Conservation (phyloP, 2,329 filamentous ascomycete genomes). For the Colletotrichum salicis region DNA sequence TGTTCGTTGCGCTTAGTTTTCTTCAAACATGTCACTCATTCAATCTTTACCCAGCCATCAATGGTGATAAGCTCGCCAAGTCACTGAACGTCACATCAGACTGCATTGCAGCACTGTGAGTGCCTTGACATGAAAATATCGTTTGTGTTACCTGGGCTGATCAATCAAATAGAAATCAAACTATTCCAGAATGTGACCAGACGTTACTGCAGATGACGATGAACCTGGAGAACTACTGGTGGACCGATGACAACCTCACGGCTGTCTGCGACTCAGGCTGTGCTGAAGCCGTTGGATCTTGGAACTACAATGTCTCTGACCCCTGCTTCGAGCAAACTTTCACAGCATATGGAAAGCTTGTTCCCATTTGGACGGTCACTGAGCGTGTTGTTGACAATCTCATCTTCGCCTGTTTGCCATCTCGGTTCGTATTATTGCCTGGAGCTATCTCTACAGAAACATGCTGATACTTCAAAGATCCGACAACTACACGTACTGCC, state of each 20-base stretch:
- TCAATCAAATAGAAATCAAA: neutral
- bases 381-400: neutral
- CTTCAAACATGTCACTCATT: neutral
- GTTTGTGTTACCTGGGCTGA: rapidly evolving
- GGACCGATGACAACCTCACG: neutral
- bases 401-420: neutral
- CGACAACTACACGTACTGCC: neutral
- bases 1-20: neutral
- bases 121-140: rapidly evolving
- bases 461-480: neutral
- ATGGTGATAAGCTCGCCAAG: neutral
- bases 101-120: neutral
- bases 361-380: neutral
- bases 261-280: neutral
- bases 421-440: neutral
- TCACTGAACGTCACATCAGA: neutral
- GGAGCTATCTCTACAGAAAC: neutral
- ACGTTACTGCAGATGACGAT: slow-evolving; percentile 1
- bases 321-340: neutral
- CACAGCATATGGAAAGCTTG: neutral
- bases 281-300: neutral
- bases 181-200: slow-evolving; percentile 6
- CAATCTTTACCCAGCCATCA: slow-evolving; percentile 3
- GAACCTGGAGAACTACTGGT: neutral
- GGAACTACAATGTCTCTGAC: neutral